phyloP scores from a whole-genome alignment of 495 filamentous ascomycete species.

The Friedmanniomyces endolithicus region DNA sequence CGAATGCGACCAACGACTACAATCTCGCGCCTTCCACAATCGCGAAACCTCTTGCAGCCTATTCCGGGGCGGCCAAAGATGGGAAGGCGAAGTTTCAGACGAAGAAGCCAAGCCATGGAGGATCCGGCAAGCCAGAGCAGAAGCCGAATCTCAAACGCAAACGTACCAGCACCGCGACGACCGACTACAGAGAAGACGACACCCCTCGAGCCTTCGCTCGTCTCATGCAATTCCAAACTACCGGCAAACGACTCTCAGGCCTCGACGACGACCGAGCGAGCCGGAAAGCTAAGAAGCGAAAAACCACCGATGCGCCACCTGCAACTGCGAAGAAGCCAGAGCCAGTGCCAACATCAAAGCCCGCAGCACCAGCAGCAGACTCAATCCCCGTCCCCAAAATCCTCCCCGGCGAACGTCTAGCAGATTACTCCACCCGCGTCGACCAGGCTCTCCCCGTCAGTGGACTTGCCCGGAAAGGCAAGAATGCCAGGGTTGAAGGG shows the following conservation, averaged over 20 bases:
- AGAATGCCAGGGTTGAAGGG: conserved; percentile 33
- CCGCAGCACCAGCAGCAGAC: too few relatives aligned
- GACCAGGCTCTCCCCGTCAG: conserved; percentile 71
- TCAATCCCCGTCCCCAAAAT: conserved; percentile 45
- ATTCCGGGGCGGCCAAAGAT: neutral
- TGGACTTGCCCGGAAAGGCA: conserved; percentile 29
- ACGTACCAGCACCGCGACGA: conserved; percentile 32
- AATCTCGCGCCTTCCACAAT: conserved; percentile 62
- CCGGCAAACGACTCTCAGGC: conserved; percentile 42
- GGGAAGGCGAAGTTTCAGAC: conserved; percentile 6
- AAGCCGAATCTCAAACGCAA: conserved; percentile 3
- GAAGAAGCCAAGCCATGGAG: neutral
- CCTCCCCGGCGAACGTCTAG: conserved; percentile 65
- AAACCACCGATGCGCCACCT: conserved; percentile 3
- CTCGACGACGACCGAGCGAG: conserved; percentile 50
- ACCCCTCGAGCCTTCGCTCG: conserved; percentile 75
- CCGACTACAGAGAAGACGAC: conserved; percentile 48
- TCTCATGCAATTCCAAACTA: conserved; percentile 55
- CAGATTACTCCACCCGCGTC: conserved; percentile 73
- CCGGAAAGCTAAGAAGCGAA: conserved; percentile 37
- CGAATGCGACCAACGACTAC: conserved; percentile 41
- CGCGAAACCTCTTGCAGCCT: conserved; percentile 55
- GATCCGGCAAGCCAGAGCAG: neutral
- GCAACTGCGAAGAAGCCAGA: too few relatives aligned
- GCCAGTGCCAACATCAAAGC: too few relatives aligned